Base-by-base conservation (phyloP, 352 stramenopile species). In the Phytophthora hibernalis region DNA sequence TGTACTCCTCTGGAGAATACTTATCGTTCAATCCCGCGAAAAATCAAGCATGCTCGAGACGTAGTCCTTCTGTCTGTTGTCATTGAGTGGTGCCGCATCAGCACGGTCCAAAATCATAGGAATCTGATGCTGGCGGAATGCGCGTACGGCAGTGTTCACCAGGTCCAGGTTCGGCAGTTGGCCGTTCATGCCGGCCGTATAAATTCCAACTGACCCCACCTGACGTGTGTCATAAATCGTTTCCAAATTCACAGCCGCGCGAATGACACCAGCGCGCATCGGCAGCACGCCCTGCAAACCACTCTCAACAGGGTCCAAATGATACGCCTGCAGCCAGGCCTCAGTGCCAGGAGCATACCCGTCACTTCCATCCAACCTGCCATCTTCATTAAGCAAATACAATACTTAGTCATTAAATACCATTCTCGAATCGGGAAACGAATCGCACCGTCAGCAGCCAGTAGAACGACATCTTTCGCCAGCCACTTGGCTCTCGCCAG, bases 91-190 rank as follows among this genome's bases (percentile, higher is more conserved):
- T 18, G 52, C 52, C 26, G 40, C 63, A 49, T 77, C 66, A 37
- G 53, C 61, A 31, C 83, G 76, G 53, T 93, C 77, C 9, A 95
- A 55, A 28, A 82, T 66, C 3, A 79, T 73, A 5, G 76, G 63
- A 37, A 92, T 78, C 13, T 77, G 58, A 30, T 93, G 77, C 15
- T 70, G 57, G 13, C 66, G 61, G 11, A 88, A 69, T 12, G 85
- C 72, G 10, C 78, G 69, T 13, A 93, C 82, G 1, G 82, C 86
- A 2, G 80, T 85, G 65, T 97, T 97, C 22, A 97, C 78, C 6
- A 96, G 82, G 70, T 97, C 89, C 22, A 96, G 61, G 22, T 97
- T 97, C 5, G 89, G 89, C 15, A 97, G 71, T 54, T 95, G 88
- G 15, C 89, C 89, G 61, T 97, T 96, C 64, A 82, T 86, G 0